phyloP scores from a whole-genome alignment of 2,329 filamentous ascomycete genomes.

The Juglanconis juglandina region DNA sequence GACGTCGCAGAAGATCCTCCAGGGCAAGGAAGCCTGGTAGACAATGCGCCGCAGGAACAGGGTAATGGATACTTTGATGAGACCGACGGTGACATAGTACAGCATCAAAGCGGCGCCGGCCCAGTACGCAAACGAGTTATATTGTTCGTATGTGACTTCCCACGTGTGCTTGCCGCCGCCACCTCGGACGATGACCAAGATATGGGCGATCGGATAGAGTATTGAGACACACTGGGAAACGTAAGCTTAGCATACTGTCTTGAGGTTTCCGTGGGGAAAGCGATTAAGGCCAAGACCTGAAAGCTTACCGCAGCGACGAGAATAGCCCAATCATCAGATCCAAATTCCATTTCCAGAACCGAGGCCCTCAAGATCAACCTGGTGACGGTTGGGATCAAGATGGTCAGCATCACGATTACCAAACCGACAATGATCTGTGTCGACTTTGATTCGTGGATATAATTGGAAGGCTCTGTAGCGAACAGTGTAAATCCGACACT shows the following conservation, averaged over 20 bases:
- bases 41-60: slow-evolving; percentile 22
- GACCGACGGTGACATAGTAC: slow-evolving; percentile 4
- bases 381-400: slow-evolving; percentile 1
- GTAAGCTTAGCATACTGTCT: background rate
- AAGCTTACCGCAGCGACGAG: slow-evolving; percentile 15
- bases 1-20: slow-evolving; percentile 27
- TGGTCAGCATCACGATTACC: slow-evolving; percentile 10
- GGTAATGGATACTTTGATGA: slow-evolving; percentile 25
- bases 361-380: slow-evolving; percentile 9
- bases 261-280: background rate
- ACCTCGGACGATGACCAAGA: slow-evolving; percentile 2
- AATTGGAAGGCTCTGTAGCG: background rate
- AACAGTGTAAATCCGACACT: background rate
- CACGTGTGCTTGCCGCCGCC: slow-evolving; percentile 15
- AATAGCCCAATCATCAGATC: slow-evolving; percentile 17
- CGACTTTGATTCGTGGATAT: slow-evolving; percentile 11
- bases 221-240: background rate
- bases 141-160: slow-evolving; percentile 14
- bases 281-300: background rate
- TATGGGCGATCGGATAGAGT: slow-evolving; percentile 1
- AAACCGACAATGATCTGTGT: slow-evolving; percentile 10
- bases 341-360: slow-evolving; percentile 4
- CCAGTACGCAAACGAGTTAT: slow-evolving; percentile 1
- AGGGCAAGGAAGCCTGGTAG: slow-evolving; percentile 14
- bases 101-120: background rate